Evolutionary conservation across 2,329 filamentous ascomycete genomes (phyloP).

Genomic region (Endocalyx cinctus): DNA sequence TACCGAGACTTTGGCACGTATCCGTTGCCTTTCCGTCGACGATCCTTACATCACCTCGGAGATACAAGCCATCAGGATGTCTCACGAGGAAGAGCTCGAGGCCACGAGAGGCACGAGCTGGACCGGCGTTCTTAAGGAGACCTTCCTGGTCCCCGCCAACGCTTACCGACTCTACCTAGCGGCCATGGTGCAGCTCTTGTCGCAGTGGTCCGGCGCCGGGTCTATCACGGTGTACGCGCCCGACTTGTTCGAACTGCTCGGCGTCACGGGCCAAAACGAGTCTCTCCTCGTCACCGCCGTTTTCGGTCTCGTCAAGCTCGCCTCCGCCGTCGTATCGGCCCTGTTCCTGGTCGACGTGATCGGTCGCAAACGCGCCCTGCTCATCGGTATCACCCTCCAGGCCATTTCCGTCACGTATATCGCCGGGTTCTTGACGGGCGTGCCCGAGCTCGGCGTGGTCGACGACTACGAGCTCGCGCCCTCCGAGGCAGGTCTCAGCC

Average conservation of each 20-base stretch:
- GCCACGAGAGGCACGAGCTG: conserved; percentile 63
- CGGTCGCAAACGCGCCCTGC: conserved; percentile 65
- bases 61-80: conserved; percentile 58
- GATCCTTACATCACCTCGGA: conserved; percentile 60
- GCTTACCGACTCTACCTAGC: conserved; percentile 68
- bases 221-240: conserved; percentile 74
- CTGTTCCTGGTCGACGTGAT: conserved; percentile 77
- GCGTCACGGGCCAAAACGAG: conserved; percentile 63
- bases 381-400: conserved; percentile 57
- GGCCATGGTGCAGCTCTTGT: conserved; percentile 64
- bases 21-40: conserved; percentile 56
- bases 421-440: conserved; percentile 56
- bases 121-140: conserved; percentile 62
- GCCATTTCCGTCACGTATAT: conserved; percentile 59
- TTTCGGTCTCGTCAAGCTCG: conserved; percentile 71
- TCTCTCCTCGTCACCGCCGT: conserved; percentile 69
- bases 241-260: conserved; percentile 68
- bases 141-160: conserved; percentile 64
- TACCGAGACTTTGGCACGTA: conserved; percentile 45
- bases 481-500: conserved; percentile 51
- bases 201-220: conserved; percentile 69
- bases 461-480: conserved; percentile 42
- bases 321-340: conserved; percentile 63
- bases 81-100: conserved; percentile 67
- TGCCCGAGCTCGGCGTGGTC: conserved; percentile 52